Conservation (phyloP, 805 yeast genomes). For the Lipomyces japonicus region DNA sequence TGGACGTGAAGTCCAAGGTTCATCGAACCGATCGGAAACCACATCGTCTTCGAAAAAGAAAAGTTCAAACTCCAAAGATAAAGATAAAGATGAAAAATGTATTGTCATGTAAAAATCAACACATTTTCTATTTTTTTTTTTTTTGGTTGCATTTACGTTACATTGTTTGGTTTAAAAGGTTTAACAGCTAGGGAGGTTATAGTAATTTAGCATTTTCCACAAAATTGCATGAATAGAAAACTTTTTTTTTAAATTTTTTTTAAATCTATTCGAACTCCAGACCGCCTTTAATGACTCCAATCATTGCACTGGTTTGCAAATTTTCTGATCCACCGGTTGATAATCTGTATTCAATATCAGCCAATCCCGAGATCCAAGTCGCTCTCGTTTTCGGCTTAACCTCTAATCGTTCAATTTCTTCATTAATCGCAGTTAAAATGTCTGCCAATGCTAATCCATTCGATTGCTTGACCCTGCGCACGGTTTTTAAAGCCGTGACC, state of each 20-base stretch:
- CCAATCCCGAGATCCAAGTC: slow-evolving; percentile 61
- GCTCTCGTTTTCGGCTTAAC: slow-evolving; percentile 60
- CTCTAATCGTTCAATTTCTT: slow-evolving; percentile 64
- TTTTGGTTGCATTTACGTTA: neutral
- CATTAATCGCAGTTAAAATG: slow-evolving; percentile 69
- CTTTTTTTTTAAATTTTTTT: too few relatives aligned
- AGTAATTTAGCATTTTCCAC: too few relatives aligned
- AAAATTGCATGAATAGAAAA: too few relatives aligned
- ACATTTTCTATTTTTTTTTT: neutral
- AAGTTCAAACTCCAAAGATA: neutral
- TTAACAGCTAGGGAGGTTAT: too few relatives aligned
- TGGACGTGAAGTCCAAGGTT: slow-evolving; percentile 10
- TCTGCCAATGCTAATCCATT: slow-evolving; percentile 92
- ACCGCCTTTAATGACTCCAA: slow-evolving; percentile 76
- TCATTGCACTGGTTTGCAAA: slow-evolving; percentile 82
- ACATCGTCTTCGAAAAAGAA: neutral
- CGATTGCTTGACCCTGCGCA: slow-evolving; percentile 58
- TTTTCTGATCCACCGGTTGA: slow-evolving; percentile 90
- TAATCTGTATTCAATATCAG: slow-evolving; percentile 87
- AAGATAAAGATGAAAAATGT: slow-evolving; percentile 10
- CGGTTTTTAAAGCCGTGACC: slow-evolving; percentile 67
- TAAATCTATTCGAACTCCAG: slow-evolving; percentile 44
- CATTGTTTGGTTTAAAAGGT: neutral
- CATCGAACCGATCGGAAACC: slow-evolving; percentile 6
- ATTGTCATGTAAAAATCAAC: slow-evolving; percentile 7